These are phyloP conservation scores for Podila horticola DNA, from an alignment of 192 early-diverging fungal genomes.

Conservation along the genomic window DNA sequence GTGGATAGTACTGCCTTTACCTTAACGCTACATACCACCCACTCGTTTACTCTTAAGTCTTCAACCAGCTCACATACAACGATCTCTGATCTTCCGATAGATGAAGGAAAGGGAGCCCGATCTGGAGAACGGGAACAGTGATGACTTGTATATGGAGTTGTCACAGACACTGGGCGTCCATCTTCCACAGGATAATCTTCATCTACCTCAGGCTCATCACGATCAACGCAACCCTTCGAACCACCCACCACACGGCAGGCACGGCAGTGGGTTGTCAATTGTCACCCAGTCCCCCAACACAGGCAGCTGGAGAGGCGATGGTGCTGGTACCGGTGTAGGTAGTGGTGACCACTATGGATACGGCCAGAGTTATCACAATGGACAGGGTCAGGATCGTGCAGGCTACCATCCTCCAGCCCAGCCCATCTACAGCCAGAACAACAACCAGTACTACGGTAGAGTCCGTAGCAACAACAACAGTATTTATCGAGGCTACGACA, in stretches of 20 bases:
- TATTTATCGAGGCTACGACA: neutral
- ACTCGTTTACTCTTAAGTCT: too few species aligned
- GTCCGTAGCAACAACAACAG: slow-evolving; percentile 6
- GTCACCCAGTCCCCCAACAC: slow-evolving; percentile 12
- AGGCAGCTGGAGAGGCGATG: too few species aligned
- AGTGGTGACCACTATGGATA: neutral
- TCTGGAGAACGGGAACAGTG: slow-evolving; percentile 43
- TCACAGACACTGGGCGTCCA: slow-evolving; percentile 37
- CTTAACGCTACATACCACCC: too few species aligned
- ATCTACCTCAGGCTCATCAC: neutral
- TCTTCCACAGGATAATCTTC: slow-evolving; percentile 17
- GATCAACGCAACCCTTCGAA: neutral
- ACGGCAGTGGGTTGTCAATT: slow-evolving; percentile 24
- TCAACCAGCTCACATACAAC: neutral
- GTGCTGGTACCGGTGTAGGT: neutral
- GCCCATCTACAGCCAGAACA: neutral
- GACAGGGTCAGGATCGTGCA: neutral
- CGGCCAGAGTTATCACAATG: slow-evolving; percentile 3
- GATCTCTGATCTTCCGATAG: neutral
- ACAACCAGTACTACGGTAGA: neutral
- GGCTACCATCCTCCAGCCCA: slow-evolving; percentile 12
- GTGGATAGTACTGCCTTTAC: too few species aligned
- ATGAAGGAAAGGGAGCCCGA: slow-evolving; percentile 32
- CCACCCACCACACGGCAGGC: slow-evolving; percentile 1
- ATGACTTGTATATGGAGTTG: slow-evolving; percentile 37